Base-by-base conservation (phyloP, 257 asterid species). In the Solanum piurae region DNA sequence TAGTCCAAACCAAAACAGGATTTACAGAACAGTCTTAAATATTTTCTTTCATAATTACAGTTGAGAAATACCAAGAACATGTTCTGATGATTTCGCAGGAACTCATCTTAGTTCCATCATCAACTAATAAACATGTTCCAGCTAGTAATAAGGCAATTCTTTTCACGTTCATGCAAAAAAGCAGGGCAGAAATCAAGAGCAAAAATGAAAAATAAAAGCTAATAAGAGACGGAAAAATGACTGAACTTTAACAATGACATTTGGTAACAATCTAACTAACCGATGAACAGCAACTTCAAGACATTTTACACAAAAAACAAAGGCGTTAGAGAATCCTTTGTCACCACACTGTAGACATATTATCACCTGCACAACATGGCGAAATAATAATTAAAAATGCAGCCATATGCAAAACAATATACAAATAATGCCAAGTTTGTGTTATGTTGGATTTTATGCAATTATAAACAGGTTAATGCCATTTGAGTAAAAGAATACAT, bases 281-380 rank as follows among this genome's bases (percentile, higher is more conserved):
- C 96, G 94, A 83, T 96, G 98, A 86, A 96, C 90, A 86, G 92
- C 94, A 89, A 86, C 75, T 6, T 91, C 42, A 31, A 89, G 91
- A 88, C 96, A 96, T n/a, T 77, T 90, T 88, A 92, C 89, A 87
- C 98, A 96, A 89, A 92, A 90, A 21, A 94, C 89, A 21, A 91
- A 89, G 13, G 98, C 93, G 88, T 93, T 91, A 55, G 88, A 60
- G 62, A 33, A 89, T 86, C 98, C 98, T 87, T 44, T 77, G 83
- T 90, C 88, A 34, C 98, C 98, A 91, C 98, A 95, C 31, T 91
- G 91, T 88, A 92, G 85, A 86, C 98, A 96, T 84, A 90, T 73
- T 11, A 88, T 93, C 83, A 31, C 94, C 98, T 94, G 92, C 93
- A 90, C 23, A 80, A 79, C 84, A 42, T 44, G 64, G 64, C 9